These are phyloP conservation scores for Dendrobium officinale DNA, from an alignment of 106 monocot species.

Conservation along the genomic window DNA sequence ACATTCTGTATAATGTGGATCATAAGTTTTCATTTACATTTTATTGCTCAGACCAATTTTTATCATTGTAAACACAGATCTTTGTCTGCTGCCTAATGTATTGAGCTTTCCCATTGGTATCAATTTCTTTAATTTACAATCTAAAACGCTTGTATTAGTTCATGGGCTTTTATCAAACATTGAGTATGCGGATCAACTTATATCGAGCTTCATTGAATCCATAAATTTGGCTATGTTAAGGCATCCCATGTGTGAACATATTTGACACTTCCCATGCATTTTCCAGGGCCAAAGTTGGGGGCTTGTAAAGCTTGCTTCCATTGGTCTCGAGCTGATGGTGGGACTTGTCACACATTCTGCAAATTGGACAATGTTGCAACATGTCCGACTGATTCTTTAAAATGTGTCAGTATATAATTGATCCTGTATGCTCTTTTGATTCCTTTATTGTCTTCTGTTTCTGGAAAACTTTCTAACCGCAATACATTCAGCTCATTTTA, in stretches of 20 bases:
- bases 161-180: background rate
- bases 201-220: background rate
- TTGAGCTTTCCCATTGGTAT: background rate
- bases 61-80: background rate
- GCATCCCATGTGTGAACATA: conserved; percentile 6
- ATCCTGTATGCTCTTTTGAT: background rate
- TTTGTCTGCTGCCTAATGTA: background rate
- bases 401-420: conserved; percentile 6
- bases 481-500: background rate
- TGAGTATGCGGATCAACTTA: background rate
- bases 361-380: background rate
- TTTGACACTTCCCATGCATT: conserved; percentile 39
- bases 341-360: conserved; percentile 20
- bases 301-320: conserved; percentile 64
- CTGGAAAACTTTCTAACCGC: background rate
- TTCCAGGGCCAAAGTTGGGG: conserved; percentile 65
- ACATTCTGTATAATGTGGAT: background rate
- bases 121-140: background rate
- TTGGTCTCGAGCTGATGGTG: conserved; percentile 41
- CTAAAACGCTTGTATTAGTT: background rate
- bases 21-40: background rate
- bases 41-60: background rate
- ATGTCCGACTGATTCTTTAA: conserved; percentile 2
- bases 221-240: conserved; percentile 1
- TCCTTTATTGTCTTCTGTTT: background rate